Evolutionary conservation across 2,329 filamentous ascomycete species (phyloP).

Genomic region (Colletotrichum sp.): DNA sequence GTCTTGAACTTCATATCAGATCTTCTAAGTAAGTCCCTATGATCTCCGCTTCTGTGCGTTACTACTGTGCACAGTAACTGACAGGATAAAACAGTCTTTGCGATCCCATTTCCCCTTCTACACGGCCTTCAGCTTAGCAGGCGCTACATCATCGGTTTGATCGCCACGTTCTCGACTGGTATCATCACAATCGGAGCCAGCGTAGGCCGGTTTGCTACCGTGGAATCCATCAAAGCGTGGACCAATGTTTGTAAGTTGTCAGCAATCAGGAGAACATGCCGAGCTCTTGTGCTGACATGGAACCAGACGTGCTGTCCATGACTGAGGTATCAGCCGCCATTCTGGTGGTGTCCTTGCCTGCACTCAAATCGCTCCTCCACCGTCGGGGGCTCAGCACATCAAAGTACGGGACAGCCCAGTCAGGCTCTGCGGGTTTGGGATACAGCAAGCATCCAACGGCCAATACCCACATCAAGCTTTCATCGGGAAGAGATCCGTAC

Average conservation of each 20-base stretch:
- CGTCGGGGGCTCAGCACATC: slow-evolving; percentile 13
- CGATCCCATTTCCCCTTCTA: slow-evolving; percentile 26
- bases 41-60: background rate
- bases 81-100: slow-evolving; percentile 19
- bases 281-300: background rate
- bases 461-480: slow-evolving; percentile 23
- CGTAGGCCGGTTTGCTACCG: slow-evolving; percentile 25
- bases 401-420: slow-evolving; percentile 4
- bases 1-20: slow-evolving; percentile 29
- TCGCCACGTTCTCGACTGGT: slow-evolving; percentile 23
- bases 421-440: background rate
- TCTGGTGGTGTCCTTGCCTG: slow-evolving; percentile 24
- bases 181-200: slow-evolving; percentile 26
- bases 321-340: slow-evolving; percentile 25
- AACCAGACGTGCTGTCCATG: slow-evolving; percentile 25
- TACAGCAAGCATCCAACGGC: slow-evolving; percentile 7
- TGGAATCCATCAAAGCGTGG: slow-evolving; percentile 23
- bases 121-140: slow-evolving; percentile 21
- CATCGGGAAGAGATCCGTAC: slow-evolving; percentile 23
- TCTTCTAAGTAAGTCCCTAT: slow-evolving; percentile 20
- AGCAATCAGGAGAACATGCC: background rate
- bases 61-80: background rate
- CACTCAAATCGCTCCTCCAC: slow-evolving; percentile 24
- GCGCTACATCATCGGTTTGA: slow-evolving; percentile 25
- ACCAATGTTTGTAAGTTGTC: slow-evolving; percentile 25